Percentiles rank a stretch among this genome's conserved stretches.
These are phyloP conservation scores for Grigorovia yakushimaensis DNA, from an alignment of 805 yeast genomes.

Conservation along the genomic window DNA sequence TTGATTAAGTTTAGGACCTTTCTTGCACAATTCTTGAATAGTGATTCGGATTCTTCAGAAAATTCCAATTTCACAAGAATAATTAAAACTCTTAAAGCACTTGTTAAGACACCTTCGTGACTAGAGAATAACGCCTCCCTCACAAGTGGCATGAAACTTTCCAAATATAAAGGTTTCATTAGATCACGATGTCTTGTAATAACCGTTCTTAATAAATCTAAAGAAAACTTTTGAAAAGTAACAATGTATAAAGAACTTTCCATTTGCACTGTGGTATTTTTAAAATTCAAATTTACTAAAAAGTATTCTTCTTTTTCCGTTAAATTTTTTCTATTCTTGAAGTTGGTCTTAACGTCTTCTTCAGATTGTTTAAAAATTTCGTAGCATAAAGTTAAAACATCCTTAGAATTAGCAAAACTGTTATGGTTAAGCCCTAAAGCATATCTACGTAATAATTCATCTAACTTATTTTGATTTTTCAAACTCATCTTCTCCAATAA, in stretches of 20 bases:
- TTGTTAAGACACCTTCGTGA: conserved; percentile 66
- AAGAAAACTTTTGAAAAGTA: conserved; percentile 62
- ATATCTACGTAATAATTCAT: conserved; percentile 67
- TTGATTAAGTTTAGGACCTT: conserved; percentile 53
- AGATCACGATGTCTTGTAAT: conserved; percentile 53
- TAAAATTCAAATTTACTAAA: conserved; percentile 61
- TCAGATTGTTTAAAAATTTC: conserved; percentile 56
- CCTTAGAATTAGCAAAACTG: conserved; percentile 43
- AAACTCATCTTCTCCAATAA: conserved; percentile 54
- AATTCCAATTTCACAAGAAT: conserved; percentile 54
- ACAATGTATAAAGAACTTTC: conserved; percentile 48
- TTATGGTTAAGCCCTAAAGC: conserved; percentile 74
- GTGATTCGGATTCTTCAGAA: conserved; percentile 34
- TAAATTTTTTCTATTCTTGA: conserved; percentile 13
- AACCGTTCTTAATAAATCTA: conserved; percentile 67
- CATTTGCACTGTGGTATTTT: conserved; percentile 41
- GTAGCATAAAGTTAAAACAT: conserved; percentile 60
- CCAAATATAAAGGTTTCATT: conserved; percentile 48
- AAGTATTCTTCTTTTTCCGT: conserved; percentile 54
- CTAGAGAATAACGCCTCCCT: conserved; percentile 51
- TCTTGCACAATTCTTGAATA: conserved; percentile 53
- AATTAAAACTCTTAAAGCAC: conserved; percentile 56
- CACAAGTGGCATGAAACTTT: conserved; percentile 67
- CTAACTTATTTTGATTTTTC: conserved; percentile 64
- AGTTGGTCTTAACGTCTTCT: conserved; percentile 14